Evolutionary conservation across 1,284 basidiomycete species (phyloP), one percentile per base, ranked within the genome.

Genomic region (Sphagnurus paluster): DNA sequence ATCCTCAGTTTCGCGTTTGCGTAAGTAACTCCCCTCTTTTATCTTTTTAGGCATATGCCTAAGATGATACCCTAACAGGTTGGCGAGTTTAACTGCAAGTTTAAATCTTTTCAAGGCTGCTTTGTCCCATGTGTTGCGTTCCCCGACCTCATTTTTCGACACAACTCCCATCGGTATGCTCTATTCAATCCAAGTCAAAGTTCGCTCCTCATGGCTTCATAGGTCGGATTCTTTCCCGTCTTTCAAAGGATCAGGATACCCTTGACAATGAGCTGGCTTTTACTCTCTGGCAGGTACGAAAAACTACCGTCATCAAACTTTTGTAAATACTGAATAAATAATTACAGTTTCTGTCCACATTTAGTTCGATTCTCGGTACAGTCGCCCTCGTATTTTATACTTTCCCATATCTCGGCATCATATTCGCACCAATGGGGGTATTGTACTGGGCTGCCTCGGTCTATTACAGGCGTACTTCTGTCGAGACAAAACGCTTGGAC

Each of bases 81-180:
- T 84, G 48, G 71, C 77, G 48, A 75, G 72, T 44, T 66, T 85
- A 32, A 68, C 71, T 5, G 84, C 85, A 0, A 82, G 82, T 53
- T 63, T 80, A 45, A 72, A 64, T 19, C 68, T 91, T 36, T 90
- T 88, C 67, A 75, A 70, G 52, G 65, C 67, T 24, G 78, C 82
- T 13, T 68, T 84, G 43, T 65, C 57, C 16, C 72, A 71, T 20
- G 79, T 92, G 5, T 63, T 88, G 21, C 68, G 73, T 10, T 87
- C 88, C 0, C 87, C 89, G 0, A 70, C 87, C 64, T 74, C 80
- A 1, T 91, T 89, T 69, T 93, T 91, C 59, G 90, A 93, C 55
- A 87, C 83, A 0, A 92, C 88, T 0, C 90, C 91, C 0, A 76
- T 87, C 44, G 90, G 90, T 65, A 67, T 64, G 52, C 16, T 11